A percentile compares a stretch with the other conserved stretches of the same genome.
Evolutionary conservation across 192 early-diverging fungal genomes (phyloP).

Genomic region (Geosiphon pyriformis): DNA sequence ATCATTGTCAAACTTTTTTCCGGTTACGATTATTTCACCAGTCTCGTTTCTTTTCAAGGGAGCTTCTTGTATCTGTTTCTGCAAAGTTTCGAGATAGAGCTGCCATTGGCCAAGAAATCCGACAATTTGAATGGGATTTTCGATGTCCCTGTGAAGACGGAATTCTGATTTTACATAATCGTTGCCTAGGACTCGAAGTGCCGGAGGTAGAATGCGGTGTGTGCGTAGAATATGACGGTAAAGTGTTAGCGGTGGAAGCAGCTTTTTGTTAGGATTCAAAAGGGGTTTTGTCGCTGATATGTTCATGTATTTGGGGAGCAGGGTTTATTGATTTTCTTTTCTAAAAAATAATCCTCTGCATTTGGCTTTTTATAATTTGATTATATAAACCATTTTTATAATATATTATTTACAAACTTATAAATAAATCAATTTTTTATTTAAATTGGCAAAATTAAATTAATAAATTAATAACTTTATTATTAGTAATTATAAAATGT

Average conservation of each 20-base stretch:
- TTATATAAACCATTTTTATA: too few species aligned
- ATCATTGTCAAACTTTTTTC: constrained; percentile 36
- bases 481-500: too few species aligned
- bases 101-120: constrained; percentile 55
- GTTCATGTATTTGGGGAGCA: too few species aligned
- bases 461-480: too few species aligned
- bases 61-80: background rate
- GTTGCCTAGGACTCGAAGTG: constrained; percentile 50
- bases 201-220: constrained; percentile 42
- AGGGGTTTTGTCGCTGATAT: constrained; percentile 4
- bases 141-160: constrained; percentile 45
- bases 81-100: constrained; percentile 34
- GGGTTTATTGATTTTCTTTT: too few species aligned
- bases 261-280: constrained; percentile 18
- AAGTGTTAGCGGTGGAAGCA: constrained; percentile 46
- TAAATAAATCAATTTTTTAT: too few species aligned
- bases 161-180: constrained; percentile 60
- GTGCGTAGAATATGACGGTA: constrained; percentile 49
- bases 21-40: constrained; percentile 20
- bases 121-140: constrained; percentile 52
- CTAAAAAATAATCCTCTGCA: too few species aligned
- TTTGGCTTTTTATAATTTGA: too few species aligned
- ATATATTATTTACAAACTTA: too few species aligned
- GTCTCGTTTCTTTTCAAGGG: constrained; percentile 25
- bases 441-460: too few species aligned